Percentiles rank a stretch among this genome's conserved stretches.
phyloP scores from a whole-genome alignment of 768 basidiomycete genomes.

The Panaeolus cyanescens region DNA sequence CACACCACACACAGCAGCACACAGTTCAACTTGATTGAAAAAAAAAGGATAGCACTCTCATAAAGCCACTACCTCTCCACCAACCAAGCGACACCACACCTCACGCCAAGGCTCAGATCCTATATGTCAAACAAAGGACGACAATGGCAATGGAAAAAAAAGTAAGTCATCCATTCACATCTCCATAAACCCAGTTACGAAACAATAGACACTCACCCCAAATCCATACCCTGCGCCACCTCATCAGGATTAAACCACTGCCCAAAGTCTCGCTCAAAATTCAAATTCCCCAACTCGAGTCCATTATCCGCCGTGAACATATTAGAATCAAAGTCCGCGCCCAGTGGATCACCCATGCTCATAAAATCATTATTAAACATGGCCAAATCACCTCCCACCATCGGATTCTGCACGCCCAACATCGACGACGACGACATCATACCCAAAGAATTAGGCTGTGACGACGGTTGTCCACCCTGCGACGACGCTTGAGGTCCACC shows the following conservation, averaged over 20 bases:
- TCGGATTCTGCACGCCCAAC: conserved; percentile 8
- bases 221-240: conserved; percentile 18
- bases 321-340: conserved; percentile 34
- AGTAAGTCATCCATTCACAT: neutral
- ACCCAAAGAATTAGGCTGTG: conserved; percentile 1
- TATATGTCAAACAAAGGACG: neutral
- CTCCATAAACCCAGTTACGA: neutral
- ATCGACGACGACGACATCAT: conserved; percentile 14
- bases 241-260: conserved; percentile 74
- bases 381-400: conserved; percentile 12
- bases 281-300: conserved; percentile 39
- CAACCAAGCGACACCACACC: neutral
- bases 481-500: conserved; percentile 13
- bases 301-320: conserved; percentile 41
- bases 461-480: conserved; percentile 8
- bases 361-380: conserved; percentile 46
- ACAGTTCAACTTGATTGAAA: no score
- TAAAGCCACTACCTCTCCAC: neutral
- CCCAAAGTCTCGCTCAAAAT: conserved; percentile 75
- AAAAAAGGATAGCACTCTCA: neutral
- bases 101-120: neutral
- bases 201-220: conserved; percentile 20
- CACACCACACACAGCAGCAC: neutral
- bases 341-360: conserved; percentile 29
- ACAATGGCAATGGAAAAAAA: conserved; percentile 3